Evolutionary conservation across 495 filamentous ascomycete species (phyloP), one percentile per base, ranked within the genome.

Genomic region (Penicillium verhagenii): DNA sequence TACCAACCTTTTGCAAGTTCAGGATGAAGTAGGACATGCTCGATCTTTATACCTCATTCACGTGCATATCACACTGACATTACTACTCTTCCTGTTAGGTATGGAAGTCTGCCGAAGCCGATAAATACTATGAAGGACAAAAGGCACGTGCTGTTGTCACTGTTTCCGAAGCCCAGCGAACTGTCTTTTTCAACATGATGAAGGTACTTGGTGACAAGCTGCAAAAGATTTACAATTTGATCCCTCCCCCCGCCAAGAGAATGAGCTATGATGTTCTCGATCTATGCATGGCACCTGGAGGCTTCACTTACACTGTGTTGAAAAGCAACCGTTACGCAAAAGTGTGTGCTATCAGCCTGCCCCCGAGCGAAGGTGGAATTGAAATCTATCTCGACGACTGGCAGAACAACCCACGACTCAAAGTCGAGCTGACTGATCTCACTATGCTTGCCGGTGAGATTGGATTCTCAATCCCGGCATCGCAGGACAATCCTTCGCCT

Each of bases 251-350:
- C 3, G 39, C 29, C 6, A 38, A 39, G 23, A 47, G 25, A 29
- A 35, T 45, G 6, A 26, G 47, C 14, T 44, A 47, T 21, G 43
- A 47, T n/a, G 52, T 19, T 40, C 21, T 54, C 2, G 52, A 54
- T 28, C 23, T 54, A 9, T 47, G 52, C 20, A 54, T 54, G 52
- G 52, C 52, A 3, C 52, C 52, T 8, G 52, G 52, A 26, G 52
- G 29, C 13, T 54, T 35, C 19, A 26, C 52, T 4, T 19, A 28
- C 0, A 47, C 44, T 5, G 33, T 47, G 6, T 9, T 54, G 29
- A 47, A 46, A 23, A 13, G 39, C 35, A 50, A 50, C 18, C n/a
- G 9, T 23, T 31, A 23, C 9, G 47, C 47, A 10, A 35, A 38
- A 39, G 35, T 50, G 7, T 37, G 20, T 16, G 47, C 29, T n/a